Evolutionary conservation across 352 stramenopile genomes (phyloP).

Genomic region (Phytopythium cucurbitacearum): DNA sequence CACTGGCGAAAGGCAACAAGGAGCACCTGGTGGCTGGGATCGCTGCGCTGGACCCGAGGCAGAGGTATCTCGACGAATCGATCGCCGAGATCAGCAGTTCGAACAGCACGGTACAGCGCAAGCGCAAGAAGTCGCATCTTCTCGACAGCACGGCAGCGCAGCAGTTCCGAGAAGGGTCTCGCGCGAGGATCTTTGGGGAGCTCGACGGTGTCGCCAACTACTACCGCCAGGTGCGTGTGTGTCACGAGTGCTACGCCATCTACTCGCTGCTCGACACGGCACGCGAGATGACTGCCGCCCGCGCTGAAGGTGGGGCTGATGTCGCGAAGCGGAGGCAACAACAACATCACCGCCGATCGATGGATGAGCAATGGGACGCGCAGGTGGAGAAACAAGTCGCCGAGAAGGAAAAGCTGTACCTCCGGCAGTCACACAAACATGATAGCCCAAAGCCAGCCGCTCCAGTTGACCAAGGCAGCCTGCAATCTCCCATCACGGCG

Average conservation of each 20-base stretch:
- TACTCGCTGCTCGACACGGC: conserved; percentile 84
- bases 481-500: too few species aligned
- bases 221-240: conserved; percentile 86
- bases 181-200: conserved; percentile 44
- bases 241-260: conserved; percentile 77
- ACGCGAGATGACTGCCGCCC: conserved; percentile 26
- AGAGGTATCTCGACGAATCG: background rate
- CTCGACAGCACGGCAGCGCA: conserved; percentile 47
- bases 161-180: conserved; percentile 44
- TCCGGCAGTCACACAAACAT: conserved; percentile 14
- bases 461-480: too few species aligned
- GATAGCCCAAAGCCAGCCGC: conserved; percentile 7
- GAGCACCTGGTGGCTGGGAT: conserved; percentile 27
- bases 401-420: conserved; percentile 52
- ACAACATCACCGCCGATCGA: conserved; percentile 13
- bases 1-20: conserved; percentile 56
- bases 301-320: conserved; percentile 2
- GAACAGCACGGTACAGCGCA: background rate
- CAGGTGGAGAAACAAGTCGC: conserved; percentile 33
- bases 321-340: conserved; percentile 21
- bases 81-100: background rate
- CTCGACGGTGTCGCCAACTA: conserved; percentile 64
- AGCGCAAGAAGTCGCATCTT: conserved; percentile 24
- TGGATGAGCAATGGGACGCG: conserved; percentile 42
- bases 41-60: conserved; percentile 1